Base-by-base conservation (phyloP, 352 stramenopile species). In the Phytophthora fragariae region DNA sequence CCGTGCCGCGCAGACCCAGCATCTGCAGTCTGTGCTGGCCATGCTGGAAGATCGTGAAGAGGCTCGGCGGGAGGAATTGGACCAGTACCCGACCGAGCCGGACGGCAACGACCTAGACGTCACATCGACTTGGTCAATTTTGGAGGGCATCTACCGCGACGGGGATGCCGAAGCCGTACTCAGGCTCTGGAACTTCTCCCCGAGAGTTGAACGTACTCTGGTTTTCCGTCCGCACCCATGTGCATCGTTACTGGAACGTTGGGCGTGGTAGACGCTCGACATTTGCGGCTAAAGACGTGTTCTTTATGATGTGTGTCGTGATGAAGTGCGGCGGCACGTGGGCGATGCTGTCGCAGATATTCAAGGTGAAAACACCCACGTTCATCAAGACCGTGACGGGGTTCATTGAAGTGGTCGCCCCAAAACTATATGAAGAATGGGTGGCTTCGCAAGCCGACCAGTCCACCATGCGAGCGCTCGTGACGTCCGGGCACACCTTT, bases 231-330 rank as follows among this genome's bases (percentile, higher is more conserved):
- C 44, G 44, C 10, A 56, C 7, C 27, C 41, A 64, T 9, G 44
- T 64, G 10, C 15, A 44, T n/a, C 57, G 57, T 3, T 64, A 64
- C 27, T 64, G 41, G 41, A 64, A 64, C 21, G 57, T 64, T 19
- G 57, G 57, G 1, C 19, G 41, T 3, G 57, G n/a, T n/a, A n/a
- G n/a, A n/a, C n/a, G 44, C 0, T 64, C 44, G 15, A 54, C 19
- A 7, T 64, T 64, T 8, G 14, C 27, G 6, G 44, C 15, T n/a
- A 64, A 56, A 19, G 24, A 46, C 27, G 57, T 64, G 0, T 46
- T 64, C 12, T 53, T 64, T 12, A 64, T 64, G 10, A 27, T 55
- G 21, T 31, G n/a, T 2, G 57, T 56, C 2, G 57, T 27, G 24
- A 27, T 27, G 24, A 27, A 27, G 24, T 27, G 24, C 24, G 24